A percentile compares a stretch with the other conserved stretches of the same genome.
These are phyloP conservation scores for Penicillium olsonii DNA, from an alignment of 2,329 filamentous ascomycete genomes.

Conservation along the genomic window DNA sequence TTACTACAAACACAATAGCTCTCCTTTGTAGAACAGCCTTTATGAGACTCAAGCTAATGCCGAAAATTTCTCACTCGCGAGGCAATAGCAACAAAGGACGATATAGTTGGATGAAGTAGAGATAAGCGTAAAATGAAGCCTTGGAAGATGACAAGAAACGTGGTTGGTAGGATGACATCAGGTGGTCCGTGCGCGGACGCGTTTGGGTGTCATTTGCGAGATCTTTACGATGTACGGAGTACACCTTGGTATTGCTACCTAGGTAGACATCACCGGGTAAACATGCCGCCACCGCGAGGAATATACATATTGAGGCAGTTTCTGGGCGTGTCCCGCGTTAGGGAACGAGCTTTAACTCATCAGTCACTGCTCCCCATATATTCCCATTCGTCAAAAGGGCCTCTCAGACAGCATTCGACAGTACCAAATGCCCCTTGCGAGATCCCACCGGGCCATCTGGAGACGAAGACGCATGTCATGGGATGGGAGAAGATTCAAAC, in stretches of 20 bases:
- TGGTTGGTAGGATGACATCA: slow-evolving; percentile 8
- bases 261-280: neutral
- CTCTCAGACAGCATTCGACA: slow-evolving; percentile 5
- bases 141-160: neutral
- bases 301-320: neutral
- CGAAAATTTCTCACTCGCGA: neutral
- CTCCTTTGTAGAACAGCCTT: neutral
- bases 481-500: slow-evolving; percentile 19
- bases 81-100: neutral
- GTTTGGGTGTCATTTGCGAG: too few species aligned
- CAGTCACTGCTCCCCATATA: neutral
- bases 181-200: slow-evolving; percentile 4
- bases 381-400: neutral
- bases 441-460: slow-evolving; percentile 8
- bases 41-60: neutral
- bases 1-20: neutral
- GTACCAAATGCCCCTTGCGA: slow-evolving; percentile 2
- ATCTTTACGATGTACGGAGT: neutral
- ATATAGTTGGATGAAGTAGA: neutral
- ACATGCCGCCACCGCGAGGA: slow-evolving; percentile 1
- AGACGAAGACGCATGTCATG: slow-evolving; percentile 15
- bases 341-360: neutral
- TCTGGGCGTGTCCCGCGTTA: neutral
- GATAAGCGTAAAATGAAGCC: slow-evolving; percentile 7
- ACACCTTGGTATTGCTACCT: too few species aligned